Conservation (phyloP, 1,284 basidiomycete species). For the Heimioporus punctisporus region DNA sequence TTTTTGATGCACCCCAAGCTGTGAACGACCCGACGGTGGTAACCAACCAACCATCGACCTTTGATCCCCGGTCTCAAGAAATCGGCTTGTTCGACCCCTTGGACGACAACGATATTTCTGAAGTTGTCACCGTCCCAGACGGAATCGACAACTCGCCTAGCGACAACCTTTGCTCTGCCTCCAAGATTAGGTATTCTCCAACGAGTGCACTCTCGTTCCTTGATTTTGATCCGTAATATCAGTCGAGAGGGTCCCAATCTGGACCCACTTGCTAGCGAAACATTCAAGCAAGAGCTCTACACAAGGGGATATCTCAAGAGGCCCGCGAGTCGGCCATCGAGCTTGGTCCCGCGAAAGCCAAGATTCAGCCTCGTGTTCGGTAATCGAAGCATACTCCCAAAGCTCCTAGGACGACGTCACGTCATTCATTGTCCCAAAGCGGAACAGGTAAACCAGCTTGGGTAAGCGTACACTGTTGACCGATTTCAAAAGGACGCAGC, state of each 20-base stretch:
- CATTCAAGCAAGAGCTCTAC: conserved; percentile 35
- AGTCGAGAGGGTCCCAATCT: conserved; percentile 13
- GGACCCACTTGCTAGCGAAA: conserved; percentile 30
- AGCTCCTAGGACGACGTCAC: conserved; percentile 20
- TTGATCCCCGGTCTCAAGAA: not conserved
- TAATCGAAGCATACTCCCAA: conserved; percentile 9
- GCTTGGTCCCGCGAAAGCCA: conserved; percentile 1
- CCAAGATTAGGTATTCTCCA: conserved; percentile 15
- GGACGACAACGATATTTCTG: conserved; percentile 7
- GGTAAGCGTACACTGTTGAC: conserved; percentile 1
- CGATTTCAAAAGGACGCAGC: conserved; percentile 8
- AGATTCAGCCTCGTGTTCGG: not conserved
- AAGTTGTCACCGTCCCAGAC: conserved; percentile 3
- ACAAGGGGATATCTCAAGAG: conserved; percentile 26
- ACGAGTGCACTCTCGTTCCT: not conserved
- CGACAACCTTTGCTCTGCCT: not conserved
- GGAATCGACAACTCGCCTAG: not conserved
- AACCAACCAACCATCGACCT: not conserved
- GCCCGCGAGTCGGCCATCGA: conserved; percentile 14
- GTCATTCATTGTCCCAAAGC: conserved; percentile 10
- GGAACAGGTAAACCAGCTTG: conserved; percentile 12
- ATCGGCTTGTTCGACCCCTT: not conserved
- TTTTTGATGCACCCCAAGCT: not conserved
- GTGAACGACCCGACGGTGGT: not conserved
- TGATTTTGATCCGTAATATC: conserved; percentile 5